Conservation (phyloP, 1,284 basidiomycete genomes). For the Coriolopsis trogii region DNA sequence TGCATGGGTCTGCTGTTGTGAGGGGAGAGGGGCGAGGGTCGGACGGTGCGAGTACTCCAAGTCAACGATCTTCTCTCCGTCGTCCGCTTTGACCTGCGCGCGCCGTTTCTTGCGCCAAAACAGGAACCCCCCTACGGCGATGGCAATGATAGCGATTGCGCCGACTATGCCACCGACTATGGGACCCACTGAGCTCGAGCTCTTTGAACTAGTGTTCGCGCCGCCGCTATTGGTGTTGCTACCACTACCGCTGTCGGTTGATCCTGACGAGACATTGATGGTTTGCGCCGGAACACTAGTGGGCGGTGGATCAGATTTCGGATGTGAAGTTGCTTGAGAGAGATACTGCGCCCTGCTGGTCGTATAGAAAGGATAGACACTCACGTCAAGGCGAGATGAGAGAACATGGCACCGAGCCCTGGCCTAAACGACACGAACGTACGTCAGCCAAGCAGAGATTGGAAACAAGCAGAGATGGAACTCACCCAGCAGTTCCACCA, state of each 20-base stretch:
- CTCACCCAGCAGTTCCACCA: slow-evolving; percentile 22
- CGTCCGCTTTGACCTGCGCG: neutral
- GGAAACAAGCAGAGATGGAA: slow-evolving; percentile 30
- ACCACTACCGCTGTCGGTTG: too few relatives aligned
- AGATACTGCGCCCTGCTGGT: neutral
- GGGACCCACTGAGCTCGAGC: slow-evolving; percentile 5
- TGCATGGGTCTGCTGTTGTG: neutral
- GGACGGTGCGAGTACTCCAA: slow-evolving; percentile 7
- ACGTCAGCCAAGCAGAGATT: neutral
- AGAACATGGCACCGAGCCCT: slow-evolving; percentile 26
- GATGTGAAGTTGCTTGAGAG: slow-evolving; percentile 43
- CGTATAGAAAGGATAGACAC: slow-evolving; percentile 53
- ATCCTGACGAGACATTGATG: too few relatives aligned
- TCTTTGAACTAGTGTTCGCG: neutral
- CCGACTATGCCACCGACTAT: slow-evolving; percentile 26
- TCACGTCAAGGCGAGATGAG: slow-evolving; percentile 26
- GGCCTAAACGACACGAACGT: slow-evolving; percentile 41
- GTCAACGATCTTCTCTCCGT: slow-evolving; percentile 7
- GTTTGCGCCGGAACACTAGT: slow-evolving; percentile 19
- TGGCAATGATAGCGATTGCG: slow-evolving; percentile 13
- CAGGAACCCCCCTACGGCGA: slow-evolving; percentile 9
- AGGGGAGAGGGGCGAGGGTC: slow-evolving; percentile 11
- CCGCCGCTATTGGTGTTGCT: too few relatives aligned
- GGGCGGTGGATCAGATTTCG: slow-evolving; percentile 45
- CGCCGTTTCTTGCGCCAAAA: slow-evolving; percentile 1